Evolutionary conservation across 148 eudicot genomes (phyloP).

Genomic region (Nyssa sinensis): DNA sequence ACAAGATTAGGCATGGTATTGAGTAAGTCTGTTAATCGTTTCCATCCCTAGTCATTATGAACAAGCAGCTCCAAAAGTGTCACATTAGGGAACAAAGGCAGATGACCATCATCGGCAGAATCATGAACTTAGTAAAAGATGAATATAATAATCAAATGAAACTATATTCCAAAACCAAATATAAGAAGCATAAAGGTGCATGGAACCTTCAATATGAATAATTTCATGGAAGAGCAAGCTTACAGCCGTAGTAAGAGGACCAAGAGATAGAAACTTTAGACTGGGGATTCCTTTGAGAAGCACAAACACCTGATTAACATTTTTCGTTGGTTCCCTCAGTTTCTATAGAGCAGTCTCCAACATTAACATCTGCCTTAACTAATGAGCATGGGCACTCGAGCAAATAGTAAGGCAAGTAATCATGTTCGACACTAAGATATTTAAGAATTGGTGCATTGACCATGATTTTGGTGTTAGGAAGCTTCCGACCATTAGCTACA

Average conservation of each 20-base stretch:
- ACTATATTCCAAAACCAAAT: too few relatives aligned
- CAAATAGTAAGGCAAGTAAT: not conserved
- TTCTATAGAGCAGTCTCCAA: conserved; percentile 5
- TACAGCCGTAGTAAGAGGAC: not conserved
- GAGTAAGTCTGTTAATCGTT: conserved; percentile 8
- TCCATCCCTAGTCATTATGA: not conserved
- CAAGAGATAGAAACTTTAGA: conserved; percentile 5
- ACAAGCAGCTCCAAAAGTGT: conserved; percentile 11
- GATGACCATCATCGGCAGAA: not conserved
- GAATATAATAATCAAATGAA: not conserved
- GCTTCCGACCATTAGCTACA: not conserved
- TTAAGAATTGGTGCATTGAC: conserved; percentile 14
- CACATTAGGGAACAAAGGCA: conserved; percentile 17
- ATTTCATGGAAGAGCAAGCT: not conserved
- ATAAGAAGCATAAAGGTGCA: not conserved
- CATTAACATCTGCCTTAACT: conserved; percentile 13
- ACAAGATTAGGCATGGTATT: not conserved
- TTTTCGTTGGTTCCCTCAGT: not conserved
- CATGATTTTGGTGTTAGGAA: not conserved
- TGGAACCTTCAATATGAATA: not conserved
- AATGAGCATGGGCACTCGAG: not conserved
- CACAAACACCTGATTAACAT: not conserved
- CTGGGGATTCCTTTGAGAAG: conserved; percentile 11
- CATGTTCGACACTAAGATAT: not conserved
- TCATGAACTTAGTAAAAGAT: conserved; percentile 4